These are phyloP conservation scores for Leccinum sublutescens DNA, from an alignment of 768 basidiomycete species.

Conservation along the genomic window DNA sequence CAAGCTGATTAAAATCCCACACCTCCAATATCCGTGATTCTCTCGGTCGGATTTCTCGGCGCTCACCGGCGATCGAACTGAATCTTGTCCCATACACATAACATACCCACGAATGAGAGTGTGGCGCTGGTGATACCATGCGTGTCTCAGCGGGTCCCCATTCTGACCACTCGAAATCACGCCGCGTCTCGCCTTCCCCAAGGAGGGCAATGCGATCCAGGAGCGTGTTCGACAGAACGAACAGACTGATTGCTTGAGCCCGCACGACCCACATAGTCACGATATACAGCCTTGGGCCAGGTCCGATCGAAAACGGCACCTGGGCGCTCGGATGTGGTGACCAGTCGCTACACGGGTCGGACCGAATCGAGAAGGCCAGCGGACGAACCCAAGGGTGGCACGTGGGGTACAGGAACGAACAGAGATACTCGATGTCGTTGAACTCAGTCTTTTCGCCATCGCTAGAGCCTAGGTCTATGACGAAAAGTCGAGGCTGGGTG, in stretches of 20 bases:
- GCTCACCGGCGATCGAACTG: slow-evolving; percentile 26
- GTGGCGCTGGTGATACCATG: slow-evolving; percentile 36
- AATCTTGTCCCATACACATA: slow-evolving; percentile 52
- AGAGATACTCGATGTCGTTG: slow-evolving; percentile 32
- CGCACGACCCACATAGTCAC: slow-evolving; percentile 42
- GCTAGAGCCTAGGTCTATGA: slow-evolving; percentile 42
- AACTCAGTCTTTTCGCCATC: slow-evolving; percentile 29
- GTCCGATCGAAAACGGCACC: slow-evolving; percentile 49
- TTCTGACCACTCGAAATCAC: slow-evolving; percentile 42
- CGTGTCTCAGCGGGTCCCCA: slow-evolving; percentile 55
- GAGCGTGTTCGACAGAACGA: slow-evolving; percentile 42
- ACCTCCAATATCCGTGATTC: slow-evolving; percentile 33
- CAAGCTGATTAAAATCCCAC: slow-evolving; percentile 53
- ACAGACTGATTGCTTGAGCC: slow-evolving; percentile 36
- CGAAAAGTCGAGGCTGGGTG: slow-evolving; percentile 31
- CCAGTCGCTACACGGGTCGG: slow-evolving; percentile 54
- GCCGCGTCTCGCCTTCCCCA: slow-evolving; percentile 14
- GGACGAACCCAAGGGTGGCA: slow-evolving; percentile 29
- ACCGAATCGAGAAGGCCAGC: slow-evolving; percentile 44
- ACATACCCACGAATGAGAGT: slow-evolving; percentile 54
- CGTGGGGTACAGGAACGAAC: slow-evolving; percentile 43
- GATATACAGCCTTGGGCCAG: slow-evolving; percentile 44
- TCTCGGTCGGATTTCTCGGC: slow-evolving; percentile 11
- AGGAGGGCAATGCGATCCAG: slow-evolving; percentile 25
- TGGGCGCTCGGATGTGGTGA: slow-evolving; percentile 30